These are phyloP conservation scores for Myxozyma kluyveri DNA, from an alignment of 805 yeast genomes.

Conservation along the genomic window DNA sequence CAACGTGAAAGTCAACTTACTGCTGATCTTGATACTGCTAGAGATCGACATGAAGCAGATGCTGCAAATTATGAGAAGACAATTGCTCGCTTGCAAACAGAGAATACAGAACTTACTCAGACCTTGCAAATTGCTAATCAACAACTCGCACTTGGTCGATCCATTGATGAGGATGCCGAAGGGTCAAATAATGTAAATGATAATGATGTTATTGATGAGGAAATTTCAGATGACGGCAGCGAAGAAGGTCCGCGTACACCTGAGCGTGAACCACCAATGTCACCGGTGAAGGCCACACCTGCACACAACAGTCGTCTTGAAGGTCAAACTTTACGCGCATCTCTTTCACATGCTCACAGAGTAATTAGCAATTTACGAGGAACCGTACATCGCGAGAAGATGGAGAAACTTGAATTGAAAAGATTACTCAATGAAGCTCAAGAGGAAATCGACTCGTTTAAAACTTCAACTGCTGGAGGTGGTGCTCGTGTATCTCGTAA, in stretches of 20 bases:
- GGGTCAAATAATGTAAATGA: neutral
- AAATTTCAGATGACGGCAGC: constrained; percentile 13
- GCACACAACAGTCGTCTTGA: constrained; percentile 46
- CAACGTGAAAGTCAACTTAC: constrained; percentile 35
- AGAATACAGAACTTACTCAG: constrained; percentile 15
- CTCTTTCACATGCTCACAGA: constrained; percentile 62
- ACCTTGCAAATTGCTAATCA: neutral
- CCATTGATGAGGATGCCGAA: neutral
- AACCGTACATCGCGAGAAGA: constrained; percentile 46
- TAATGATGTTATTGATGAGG: constrained; percentile 13
- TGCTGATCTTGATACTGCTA: constrained; percentile 30
- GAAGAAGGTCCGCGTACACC: constrained; percentile 33
- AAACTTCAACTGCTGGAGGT: neutral
- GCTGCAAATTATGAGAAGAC: constrained; percentile 26
- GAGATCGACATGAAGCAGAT: constrained; percentile 33
- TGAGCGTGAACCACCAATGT: constrained; percentile 35
- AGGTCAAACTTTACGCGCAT: constrained; percentile 62
- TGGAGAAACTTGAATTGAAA: constrained; percentile 43
- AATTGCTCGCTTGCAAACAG: constrained; percentile 32
- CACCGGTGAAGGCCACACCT: constrained; percentile 39
- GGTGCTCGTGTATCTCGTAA: neutral
- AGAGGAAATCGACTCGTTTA: constrained; percentile 31
- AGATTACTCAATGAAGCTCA: constrained; percentile 33
- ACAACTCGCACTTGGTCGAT: neutral
- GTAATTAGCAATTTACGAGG: constrained; percentile 60